Conservation (phyloP, 306 rosid genomes). For the Vigna mungo region DNA sequence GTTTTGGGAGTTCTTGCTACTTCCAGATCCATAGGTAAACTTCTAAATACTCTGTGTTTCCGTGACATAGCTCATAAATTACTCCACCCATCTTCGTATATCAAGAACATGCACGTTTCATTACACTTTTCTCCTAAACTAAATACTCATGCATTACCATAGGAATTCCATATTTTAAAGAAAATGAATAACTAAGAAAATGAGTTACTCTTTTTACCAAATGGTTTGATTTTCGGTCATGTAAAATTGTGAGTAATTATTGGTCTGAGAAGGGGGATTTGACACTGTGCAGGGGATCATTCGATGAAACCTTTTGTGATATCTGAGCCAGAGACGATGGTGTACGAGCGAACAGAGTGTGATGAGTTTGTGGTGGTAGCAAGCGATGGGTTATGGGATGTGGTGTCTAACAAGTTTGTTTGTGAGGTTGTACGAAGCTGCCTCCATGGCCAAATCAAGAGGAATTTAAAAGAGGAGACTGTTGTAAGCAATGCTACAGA, state of each 20-base stretch:
- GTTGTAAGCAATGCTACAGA: conserved; percentile 29
- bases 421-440: conserved; percentile 59
- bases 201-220: too few species aligned
- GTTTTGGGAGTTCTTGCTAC: conserved; percentile 72
- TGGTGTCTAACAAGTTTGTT: conserved; percentile 55
- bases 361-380: conserved; percentile 68
- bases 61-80: too few species aligned
- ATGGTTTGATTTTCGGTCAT: too few species aligned
- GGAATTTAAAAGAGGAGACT: conserved; percentile 29
- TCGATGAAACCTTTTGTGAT: conserved; percentile 72
- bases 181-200: too few species aligned
- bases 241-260: too few species aligned
- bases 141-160: too few species aligned
- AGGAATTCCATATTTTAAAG: too few species aligned
- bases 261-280: neutral
- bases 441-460: conserved; percentile 41
- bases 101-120: too few species aligned
- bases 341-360: conserved; percentile 46
- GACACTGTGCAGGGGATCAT: conserved; percentile 56
- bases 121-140: too few species aligned
- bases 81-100: too few species aligned
- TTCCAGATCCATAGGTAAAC: conserved; percentile 65
- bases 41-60: too few species aligned
- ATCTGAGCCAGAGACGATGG: conserved; percentile 59
- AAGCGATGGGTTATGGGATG: conserved; percentile 80